phyloP scores from a whole-genome alignment of 176 grass and related monocot genomes.

The Poa annua region DNA sequence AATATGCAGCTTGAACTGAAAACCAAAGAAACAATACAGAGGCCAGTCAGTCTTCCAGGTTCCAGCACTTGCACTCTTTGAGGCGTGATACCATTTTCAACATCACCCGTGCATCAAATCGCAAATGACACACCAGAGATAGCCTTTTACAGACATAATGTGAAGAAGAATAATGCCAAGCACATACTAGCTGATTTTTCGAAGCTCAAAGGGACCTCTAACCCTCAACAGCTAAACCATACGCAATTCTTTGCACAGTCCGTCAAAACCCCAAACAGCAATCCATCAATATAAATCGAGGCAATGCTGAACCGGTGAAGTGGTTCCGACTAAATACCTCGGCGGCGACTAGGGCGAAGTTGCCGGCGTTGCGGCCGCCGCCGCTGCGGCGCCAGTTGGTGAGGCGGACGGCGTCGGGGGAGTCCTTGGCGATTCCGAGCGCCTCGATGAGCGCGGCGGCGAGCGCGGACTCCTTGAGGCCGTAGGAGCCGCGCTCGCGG shows the following conservation, averaged over 20 bases:
- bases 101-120: not conserved
- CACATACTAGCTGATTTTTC: not conserved
- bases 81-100: not conserved
- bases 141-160: not conserved
- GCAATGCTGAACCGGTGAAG: not conserved
- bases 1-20: constrained; percentile 4
- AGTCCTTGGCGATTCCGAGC: constrained; percentile 88
- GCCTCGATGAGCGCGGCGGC: constrained; percentile 78
- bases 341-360: constrained; percentile 81
- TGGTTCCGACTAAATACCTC: constrained; percentile 55
- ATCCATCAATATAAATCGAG: not conserved
- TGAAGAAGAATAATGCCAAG: not conserved
- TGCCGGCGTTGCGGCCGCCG: constrained; percentile 74
- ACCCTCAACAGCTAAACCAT: not conserved
- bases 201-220: not conserved
- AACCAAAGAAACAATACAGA: constrained; percentile 6
- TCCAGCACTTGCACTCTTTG: not conserved
- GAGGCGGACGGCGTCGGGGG: constrained; percentile 73
- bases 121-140: not conserved
- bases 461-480: constrained; percentile 86
- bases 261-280: constrained; percentile 14
- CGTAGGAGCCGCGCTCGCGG: constrained; percentile 89
- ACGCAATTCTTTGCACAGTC: not conserved
- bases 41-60: not conserved
- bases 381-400: constrained; percentile 82